These are phyloP conservation scores for Arachis stenosperma DNA, from an alignment of 306 rosid genomes.

Conservation along the genomic window DNA sequence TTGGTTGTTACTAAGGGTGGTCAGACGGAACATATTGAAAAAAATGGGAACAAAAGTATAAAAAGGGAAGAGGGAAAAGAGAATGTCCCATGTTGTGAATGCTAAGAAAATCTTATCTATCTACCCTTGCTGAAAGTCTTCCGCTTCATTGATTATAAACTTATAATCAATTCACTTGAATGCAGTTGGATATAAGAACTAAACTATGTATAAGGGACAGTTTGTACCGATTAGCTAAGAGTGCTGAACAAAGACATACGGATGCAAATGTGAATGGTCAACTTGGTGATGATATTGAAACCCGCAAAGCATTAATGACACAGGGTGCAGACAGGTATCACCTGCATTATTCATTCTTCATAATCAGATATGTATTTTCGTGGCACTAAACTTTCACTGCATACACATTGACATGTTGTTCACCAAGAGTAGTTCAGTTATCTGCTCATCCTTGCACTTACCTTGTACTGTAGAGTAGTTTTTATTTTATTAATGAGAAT, in stretches of 20 bases:
- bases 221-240: conserved; percentile 74
- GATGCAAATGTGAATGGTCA: conserved; percentile 42
- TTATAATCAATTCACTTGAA: conserved; percentile 27
- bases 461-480: not conserved
- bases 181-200: conserved; percentile 72
- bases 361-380: conserved; percentile 4
- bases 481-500: conserved; percentile 6
- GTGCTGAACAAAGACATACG: conserved; percentile 75
- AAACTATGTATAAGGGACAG: conserved; percentile 79
- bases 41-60: too few species aligned
- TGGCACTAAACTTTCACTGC: not conserved
- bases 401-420: not conserved
- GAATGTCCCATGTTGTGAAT: conserved; percentile 16
- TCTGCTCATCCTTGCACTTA: conserved; percentile 2
- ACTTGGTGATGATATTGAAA: conserved; percentile 50
- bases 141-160: conserved; percentile 15
- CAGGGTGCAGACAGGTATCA: conserved; percentile 59
- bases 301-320: conserved; percentile 36
- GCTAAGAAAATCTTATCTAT: conserved; percentile 1
- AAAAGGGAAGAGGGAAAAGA: not conserved
- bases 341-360: conserved; percentile 21
- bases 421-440: not conserved
- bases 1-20: conserved; percentile 23
- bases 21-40: not conserved
- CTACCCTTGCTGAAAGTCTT: not conserved